phyloP scores from a whole-genome alignment of 2,329 filamentous ascomycete genomes.

The Apiospora arundinis region DNA sequence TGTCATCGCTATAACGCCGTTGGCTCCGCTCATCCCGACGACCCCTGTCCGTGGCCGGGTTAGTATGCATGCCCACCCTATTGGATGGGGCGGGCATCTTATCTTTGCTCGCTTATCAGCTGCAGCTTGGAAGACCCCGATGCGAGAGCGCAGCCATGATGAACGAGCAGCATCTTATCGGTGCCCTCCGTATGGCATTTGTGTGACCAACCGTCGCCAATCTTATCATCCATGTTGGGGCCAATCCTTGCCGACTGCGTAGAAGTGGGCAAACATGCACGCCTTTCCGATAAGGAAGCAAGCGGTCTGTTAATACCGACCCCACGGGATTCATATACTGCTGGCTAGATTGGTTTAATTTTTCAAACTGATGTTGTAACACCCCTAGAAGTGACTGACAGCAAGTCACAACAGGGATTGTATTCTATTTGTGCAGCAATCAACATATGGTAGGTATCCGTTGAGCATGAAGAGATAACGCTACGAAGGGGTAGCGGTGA shows the following conservation, averaged over 20 bases:
- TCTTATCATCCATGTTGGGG: background rate
- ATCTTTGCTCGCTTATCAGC: conserved; percentile 1
- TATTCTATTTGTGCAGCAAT: background rate
- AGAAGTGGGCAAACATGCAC: background rate
- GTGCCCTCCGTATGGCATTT: conserved; percentile 3
- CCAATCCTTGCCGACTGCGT: background rate
- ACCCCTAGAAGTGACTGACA: background rate
- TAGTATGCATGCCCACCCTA: background rate
- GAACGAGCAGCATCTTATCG: background rate
- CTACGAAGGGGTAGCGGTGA: background rate
- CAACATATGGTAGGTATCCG: background rate
- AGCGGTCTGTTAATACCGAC: background rate
- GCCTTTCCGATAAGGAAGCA: background rate
- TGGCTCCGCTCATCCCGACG: background rate
- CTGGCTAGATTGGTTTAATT: background rate
- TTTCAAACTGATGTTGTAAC: background rate
- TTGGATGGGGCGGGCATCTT: background rate
- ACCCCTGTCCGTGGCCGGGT: background rate
- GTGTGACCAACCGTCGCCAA: background rate
- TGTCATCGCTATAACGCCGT: background rate
- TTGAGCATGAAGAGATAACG: background rate
- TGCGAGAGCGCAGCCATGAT: background rate
- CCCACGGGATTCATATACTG: background rate
- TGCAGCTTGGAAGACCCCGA: background rate
- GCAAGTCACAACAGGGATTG: background rate